Evolutionary conservation across 257 asterid genomes (phyloP).

Genomic region (Linderniella brevidens): DNA sequence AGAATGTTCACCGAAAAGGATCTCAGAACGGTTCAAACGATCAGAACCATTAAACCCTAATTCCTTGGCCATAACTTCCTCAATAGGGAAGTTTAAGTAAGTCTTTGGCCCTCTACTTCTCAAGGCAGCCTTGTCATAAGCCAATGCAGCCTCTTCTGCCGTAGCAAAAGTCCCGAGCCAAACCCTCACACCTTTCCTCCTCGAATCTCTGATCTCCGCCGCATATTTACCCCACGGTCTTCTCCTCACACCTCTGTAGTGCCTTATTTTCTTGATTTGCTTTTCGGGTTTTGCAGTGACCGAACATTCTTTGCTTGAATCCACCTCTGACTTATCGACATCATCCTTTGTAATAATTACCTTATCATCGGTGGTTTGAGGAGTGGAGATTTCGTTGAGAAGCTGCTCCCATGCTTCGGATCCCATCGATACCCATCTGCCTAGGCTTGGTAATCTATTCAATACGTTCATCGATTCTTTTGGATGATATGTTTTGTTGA

Average conservation of each 20-base stretch:
- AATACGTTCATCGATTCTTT: constrained; percentile 10
- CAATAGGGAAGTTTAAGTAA: constrained; percentile 41
- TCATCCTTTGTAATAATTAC: not conserved
- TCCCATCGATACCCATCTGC: constrained; percentile 60
- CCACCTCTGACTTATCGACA: not conserved
- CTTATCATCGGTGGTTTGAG: not conserved
- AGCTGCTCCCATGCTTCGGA: constrained; percentile 51
- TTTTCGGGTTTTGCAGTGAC: not conserved
- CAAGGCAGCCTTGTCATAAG: constrained; percentile 60
- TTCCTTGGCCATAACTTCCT: constrained; percentile 15
- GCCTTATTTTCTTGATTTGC: constrained; percentile 12
- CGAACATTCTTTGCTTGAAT: not conserved
- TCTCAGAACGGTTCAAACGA: too few species aligned
- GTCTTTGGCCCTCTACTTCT: constrained; percentile 56
- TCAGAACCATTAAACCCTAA: constrained; percentile 8
- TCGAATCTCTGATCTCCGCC: constrained; percentile 65
- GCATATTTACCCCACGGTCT: constrained; percentile 84
- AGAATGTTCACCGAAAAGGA: too few species aligned
- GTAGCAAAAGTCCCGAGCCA: constrained; percentile 74
- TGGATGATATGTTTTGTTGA: constrained; percentile 7
- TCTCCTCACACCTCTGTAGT: constrained; percentile 56
- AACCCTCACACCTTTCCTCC: constrained; percentile 44
- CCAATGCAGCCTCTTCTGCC: constrained; percentile 74
- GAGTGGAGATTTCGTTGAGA: constrained; percentile 21
- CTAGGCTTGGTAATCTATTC: constrained; percentile 59